Percentiles rank a stretch among this genome's conserved stretches.
These are phyloP conservation scores for Erysimum cheiranthoides DNA, from an alignment of 345 rosid genomes.

Conservation along the genomic window DNA sequence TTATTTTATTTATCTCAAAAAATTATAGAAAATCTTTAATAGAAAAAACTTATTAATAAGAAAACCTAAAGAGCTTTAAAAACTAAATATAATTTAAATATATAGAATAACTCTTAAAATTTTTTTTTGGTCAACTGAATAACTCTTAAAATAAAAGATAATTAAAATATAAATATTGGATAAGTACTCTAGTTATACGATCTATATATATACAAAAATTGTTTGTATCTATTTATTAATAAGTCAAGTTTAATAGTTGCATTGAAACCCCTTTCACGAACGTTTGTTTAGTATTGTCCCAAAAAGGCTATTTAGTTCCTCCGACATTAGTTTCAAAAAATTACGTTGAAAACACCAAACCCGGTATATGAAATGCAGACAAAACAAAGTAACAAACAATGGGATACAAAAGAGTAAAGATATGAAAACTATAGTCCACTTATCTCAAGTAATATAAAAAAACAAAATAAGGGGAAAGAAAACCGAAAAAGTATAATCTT, in stretches of 20 bases:
- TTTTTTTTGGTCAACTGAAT: too few species aligned
- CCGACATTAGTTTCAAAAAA: constrained; percentile 14
- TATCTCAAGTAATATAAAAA: constrained; percentile 15
- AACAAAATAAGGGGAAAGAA: not conserved
- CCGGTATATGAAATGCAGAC: constrained; percentile 25
- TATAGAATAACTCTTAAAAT: too few species aligned
- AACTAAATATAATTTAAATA: too few species aligned
- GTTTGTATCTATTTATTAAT: not conserved
- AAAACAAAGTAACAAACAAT: constrained; percentile 19
- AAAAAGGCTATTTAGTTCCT: constrained; percentile 23
- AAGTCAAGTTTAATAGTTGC: not conserved
- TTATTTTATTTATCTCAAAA: too few species aligned
- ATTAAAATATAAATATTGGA: too few species aligned
- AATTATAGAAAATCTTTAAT: too few species aligned
- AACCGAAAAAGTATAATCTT: not conserved
- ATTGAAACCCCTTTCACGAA: not conserved
- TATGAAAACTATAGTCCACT: constrained; percentile 35
- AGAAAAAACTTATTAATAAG: too few species aligned
- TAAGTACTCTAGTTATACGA: too few species aligned
- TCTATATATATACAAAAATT: too few species aligned
- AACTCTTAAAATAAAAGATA: too few species aligned
- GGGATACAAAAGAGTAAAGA: constrained; percentile 26
- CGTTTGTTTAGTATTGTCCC: constrained; percentile 28
- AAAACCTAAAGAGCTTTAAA: too few species aligned
- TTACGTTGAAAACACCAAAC: constrained; percentile 34